Percentiles rank a stretch among this genome's conserved stretches.
phyloP scores from a whole-genome alignment of 192 early-diverging fungal species.

The Podila epicladia region DNA sequence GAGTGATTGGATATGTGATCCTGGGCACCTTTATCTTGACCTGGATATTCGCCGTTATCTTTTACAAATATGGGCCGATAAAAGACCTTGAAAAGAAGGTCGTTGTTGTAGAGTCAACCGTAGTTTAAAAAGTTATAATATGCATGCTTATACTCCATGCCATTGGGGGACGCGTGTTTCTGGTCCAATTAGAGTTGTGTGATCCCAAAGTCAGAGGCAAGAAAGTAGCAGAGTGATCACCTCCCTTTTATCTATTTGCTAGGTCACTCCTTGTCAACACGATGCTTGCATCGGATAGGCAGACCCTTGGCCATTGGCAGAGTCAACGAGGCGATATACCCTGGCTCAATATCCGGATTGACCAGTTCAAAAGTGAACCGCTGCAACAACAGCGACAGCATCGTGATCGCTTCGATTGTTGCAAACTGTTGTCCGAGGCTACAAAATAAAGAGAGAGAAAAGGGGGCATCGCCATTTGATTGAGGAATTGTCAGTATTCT shows the following conservation, averaged over 20 bases:
- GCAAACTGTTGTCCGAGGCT: constrained; percentile 40
- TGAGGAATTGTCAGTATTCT: not conserved
- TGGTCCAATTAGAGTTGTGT: no score
- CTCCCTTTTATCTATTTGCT: no score
- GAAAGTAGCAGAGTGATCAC: no score
- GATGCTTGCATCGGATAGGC: constrained; percentile 17
- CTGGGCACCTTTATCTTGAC: no score
- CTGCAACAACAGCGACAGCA: constrained; percentile 25
- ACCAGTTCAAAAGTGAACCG: constrained; percentile 24
- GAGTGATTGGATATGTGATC: no score
- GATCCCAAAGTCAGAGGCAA: no score
- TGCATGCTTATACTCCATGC: no score
- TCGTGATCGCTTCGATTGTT: constrained; percentile 25
- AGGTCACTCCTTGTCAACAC: not conserved
- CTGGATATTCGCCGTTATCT: no score
- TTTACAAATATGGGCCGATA: no score
- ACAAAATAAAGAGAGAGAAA: not conserved
- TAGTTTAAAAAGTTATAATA: no score
- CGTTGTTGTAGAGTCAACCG: not conserved
- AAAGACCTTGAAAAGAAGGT: not conserved
- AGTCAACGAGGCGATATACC: constrained; percentile 9
- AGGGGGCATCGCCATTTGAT: not conserved
- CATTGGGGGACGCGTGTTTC: no score
- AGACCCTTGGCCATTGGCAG: constrained; percentile 31
- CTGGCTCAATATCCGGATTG: constrained; percentile 17